Percentiles rank a stretch among this genome's conserved stretches.
Conservation (phyloP, 768 basidiomycete species). For the Favolaschia claudopus region DNA sequence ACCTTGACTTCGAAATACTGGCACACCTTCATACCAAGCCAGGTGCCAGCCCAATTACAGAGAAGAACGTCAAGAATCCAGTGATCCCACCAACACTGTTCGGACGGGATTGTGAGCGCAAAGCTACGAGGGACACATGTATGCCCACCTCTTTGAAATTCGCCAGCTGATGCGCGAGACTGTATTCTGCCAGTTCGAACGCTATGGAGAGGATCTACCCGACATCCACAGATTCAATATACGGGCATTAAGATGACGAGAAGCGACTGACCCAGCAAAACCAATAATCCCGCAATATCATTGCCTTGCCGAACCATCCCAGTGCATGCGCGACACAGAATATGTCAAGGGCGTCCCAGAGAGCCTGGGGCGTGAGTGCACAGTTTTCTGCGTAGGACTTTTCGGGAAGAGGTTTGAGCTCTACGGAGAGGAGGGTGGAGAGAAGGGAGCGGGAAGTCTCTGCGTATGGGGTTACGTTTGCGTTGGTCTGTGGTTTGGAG, state of each 20-base stretch:
- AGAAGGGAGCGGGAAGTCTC: too few species aligned
- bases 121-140: constrained; percentile 15
- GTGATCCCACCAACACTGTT: constrained; percentile 93
- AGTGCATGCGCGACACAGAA: constrained; percentile 87
- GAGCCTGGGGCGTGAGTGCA: constrained; percentile 60
- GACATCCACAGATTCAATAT: constrained; percentile 19
- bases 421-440: too few species aligned
- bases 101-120: constrained; percentile 22
- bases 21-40: constrained; percentile 89
- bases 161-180: constrained; percentile 84
- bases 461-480: too few species aligned
- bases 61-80: constrained; percentile 88
- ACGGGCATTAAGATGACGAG: background rate
- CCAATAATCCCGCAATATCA: constrained; percentile 92
- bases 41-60: constrained; percentile 90
- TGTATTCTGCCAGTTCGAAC: constrained; percentile 90
- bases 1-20: constrained; percentile 91
- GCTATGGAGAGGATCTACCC: constrained; percentile 83
- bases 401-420: constrained; percentile 77
- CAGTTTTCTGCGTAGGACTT: constrained; percentile 90
- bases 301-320: constrained; percentile 92
- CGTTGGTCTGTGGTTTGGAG: too few species aligned
- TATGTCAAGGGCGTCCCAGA: constrained; percentile 88
- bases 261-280: constrained; percentile 80
- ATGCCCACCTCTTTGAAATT: constrained; percentile 83